Conservation (phyloP, 805 yeast genomes). For the Kazachstania africana region DNA sequence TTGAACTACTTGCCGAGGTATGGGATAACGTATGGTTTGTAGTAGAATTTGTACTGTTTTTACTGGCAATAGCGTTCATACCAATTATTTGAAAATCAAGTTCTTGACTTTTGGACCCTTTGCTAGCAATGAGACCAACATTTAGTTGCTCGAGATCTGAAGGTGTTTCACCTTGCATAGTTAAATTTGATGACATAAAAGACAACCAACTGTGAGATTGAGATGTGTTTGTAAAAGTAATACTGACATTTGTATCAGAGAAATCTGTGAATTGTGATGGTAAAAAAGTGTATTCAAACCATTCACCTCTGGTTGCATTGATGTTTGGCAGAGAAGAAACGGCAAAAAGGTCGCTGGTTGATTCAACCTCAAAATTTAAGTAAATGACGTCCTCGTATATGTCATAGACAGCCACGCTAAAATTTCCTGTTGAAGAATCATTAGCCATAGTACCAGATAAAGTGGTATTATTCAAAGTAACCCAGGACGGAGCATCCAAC, state of each 20-base stretch:
- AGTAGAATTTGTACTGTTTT: slow-evolving; percentile 4
- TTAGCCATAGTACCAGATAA: slow-evolving; percentile 49
- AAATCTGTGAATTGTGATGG: slow-evolving; percentile 46
- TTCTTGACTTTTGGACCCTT: slow-evolving; percentile 27
- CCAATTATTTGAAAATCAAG: slow-evolving; percentile 44
- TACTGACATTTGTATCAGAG: slow-evolving; percentile 37
- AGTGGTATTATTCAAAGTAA: slow-evolving; percentile 33
- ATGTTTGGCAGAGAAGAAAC: slow-evolving; percentile 39
- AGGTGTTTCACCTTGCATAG: slow-evolving; percentile 62
- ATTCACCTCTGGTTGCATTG: slow-evolving; percentile 57
- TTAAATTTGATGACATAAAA: slow-evolving; percentile 46
- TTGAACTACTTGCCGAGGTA: neutral
- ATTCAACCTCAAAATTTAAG: slow-evolving; percentile 44
- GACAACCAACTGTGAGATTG: slow-evolving; percentile 49
- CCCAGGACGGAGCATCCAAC: slow-evolving; percentile 50
- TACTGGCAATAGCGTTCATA: slow-evolving; percentile 25
- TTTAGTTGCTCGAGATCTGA: slow-evolving; percentile 30
- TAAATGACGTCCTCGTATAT: slow-evolving; percentile 47
- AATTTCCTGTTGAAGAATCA: slow-evolving; percentile 24
- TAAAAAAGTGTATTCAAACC: slow-evolving; percentile 44
- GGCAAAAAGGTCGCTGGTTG: slow-evolving; percentile 45
- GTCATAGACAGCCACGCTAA: slow-evolving; percentile 50
- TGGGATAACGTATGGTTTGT: slow-evolving; percentile 2
- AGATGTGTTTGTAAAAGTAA: slow-evolving; percentile 27
- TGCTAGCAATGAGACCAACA: slow-evolving; percentile 32